Base-by-base conservation (phyloP, 1,284 basidiomycete genomes). In the Trametes versicolor region DNA sequence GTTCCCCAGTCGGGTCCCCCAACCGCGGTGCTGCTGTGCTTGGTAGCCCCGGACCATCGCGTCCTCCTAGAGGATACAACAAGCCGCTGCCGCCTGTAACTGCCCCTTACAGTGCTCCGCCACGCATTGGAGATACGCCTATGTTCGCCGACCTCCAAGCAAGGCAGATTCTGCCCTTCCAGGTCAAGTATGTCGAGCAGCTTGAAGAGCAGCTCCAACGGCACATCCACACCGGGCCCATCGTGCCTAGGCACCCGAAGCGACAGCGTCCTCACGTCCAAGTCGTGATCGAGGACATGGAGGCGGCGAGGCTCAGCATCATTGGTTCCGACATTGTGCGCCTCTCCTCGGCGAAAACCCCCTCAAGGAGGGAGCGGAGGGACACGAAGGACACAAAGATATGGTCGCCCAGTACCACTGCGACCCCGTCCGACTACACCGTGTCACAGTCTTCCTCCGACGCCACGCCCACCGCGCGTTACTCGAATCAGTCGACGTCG, bases 241-340 rank as follows among this genome's bases (percentile, higher is more conserved):
- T 70, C 15, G 62, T 56, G 15, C 68, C 67, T 12, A 29, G 52
- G n/a, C 68, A 64, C 3, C 47, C 55, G 4, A 61, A 57, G 50
- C 63, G 59, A 19, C 63, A 68, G 36, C 68, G 70, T 21, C 69
- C 73, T 8, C 60, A 65, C 25, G 64, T 72, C 2, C 66, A 68
- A 34, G 70, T 70, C 12, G 63, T 72, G 4, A 70, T 68, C 17
- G 61, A 73, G 53, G 62, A 70, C 29, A 58, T 63, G 23, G 62
- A 64, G 25, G 37, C 52, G 2, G 45, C 36, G 6, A 37, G 36
- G n/a, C 48, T 15, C 50, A 71, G 68, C 19, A 60, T 75, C 45
- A 69, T 76, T n/a, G 76, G 76, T 6, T 78, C 76, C 13, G 76
- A 78, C 57, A 78, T 78, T 63, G 66, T 78, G 21, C 72, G 73